Evolutionary conservation across 1,139 yeast genomes (phyloP).

Genomic region (Ogataea hybrid): DNA sequence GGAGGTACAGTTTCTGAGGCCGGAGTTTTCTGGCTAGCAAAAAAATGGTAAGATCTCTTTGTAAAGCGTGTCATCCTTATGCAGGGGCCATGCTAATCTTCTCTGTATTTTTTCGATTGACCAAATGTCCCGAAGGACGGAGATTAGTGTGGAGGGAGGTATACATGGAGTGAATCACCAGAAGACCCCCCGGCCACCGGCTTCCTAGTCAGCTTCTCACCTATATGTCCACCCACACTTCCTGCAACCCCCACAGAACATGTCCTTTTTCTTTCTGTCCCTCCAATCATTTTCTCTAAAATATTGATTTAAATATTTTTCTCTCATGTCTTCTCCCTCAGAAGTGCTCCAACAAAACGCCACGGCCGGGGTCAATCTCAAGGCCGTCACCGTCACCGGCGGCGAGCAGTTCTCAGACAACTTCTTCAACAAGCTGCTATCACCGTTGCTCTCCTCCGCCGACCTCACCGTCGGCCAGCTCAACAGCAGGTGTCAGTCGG

Average conservation of each 20-base stretch:
- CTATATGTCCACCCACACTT: too few relatives aligned
- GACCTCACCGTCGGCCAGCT: conserved; percentile 48
- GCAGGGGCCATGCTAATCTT: conserved; percentile 99
- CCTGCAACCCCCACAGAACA: too few relatives aligned
- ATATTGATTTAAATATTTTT: background rate
- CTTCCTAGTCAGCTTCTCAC: too few relatives aligned
- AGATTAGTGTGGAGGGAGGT: background rate
- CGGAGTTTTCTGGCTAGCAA: conserved; percentile 31
- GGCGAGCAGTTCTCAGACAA: conserved; percentile 47
- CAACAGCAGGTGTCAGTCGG: conserved; percentile 27
- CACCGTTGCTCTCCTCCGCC: conserved; percentile 43
- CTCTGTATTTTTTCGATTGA: conserved; percentile 91
- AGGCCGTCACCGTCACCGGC: conserved; percentile 47
- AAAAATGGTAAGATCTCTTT: conserved; percentile 86
- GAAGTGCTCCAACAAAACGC: conserved; percentile 18
- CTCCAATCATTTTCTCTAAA: background rate
- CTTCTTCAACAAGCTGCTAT: conserved; percentile 45
- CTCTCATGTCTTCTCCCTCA: conserved; percentile 8
- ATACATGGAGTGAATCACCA: background rate
- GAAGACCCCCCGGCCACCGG: too few relatives aligned
- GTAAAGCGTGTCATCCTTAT: conserved; percentile 98
- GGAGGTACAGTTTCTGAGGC: background rate
- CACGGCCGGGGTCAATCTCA: conserved; percentile 41
- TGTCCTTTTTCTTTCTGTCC: background rate
- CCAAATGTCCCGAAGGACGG: conserved; percentile 53